phyloP scores from a whole-genome alignment of 495 filamentous ascomycete species.

The Melanomma pulvis-pyrius region DNA sequence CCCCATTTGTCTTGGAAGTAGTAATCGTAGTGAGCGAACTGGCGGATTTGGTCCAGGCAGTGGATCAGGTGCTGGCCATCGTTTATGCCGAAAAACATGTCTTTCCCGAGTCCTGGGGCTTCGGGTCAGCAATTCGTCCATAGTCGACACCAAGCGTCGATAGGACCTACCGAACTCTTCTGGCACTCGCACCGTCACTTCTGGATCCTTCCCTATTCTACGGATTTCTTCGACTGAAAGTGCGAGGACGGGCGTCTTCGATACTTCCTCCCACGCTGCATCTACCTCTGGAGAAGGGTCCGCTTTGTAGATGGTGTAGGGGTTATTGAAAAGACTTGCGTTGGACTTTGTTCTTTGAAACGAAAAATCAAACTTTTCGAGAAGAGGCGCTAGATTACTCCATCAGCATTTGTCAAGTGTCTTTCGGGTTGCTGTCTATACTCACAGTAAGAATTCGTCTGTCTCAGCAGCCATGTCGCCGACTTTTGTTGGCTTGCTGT shows the following conservation, averaged over 20 bases:
- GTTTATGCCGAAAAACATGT: background rate
- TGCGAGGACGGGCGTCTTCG: background rate
- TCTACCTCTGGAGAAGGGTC: background rate
- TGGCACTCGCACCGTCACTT: background rate
- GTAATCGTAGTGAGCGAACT: conserved; percentile 14
- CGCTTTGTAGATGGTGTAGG: background rate
- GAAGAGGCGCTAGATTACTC: too few relatives aligned
- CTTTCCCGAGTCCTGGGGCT: background rate
- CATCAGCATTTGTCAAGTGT: too few relatives aligned
- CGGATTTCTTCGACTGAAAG: background rate
- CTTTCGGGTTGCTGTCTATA: too few relatives aligned
- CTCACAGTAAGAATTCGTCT: too few relatives aligned
- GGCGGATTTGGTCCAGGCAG: conserved; percentile 8
- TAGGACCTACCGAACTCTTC: background rate
- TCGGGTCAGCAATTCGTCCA: background rate
- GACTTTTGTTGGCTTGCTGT: background rate
- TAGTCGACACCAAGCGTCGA: background rate
- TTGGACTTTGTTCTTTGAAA: background rate
- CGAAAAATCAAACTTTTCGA: background rate
- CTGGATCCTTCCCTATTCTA: conserved; percentile 1
- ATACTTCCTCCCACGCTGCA: conserved; percentile 6
- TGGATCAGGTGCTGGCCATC: conserved; percentile 13
- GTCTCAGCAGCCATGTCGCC: background rate
- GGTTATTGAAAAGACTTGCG: conserved; percentile 7
- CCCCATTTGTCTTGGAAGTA: background rate